A percentile compares a stretch with the other conserved stretches of the same genome.
These are phyloP conservation scores for Mortierella alpina DNA, from an alignment of 192 early-diverging fungal species.

Conservation along the genomic window DNA sequence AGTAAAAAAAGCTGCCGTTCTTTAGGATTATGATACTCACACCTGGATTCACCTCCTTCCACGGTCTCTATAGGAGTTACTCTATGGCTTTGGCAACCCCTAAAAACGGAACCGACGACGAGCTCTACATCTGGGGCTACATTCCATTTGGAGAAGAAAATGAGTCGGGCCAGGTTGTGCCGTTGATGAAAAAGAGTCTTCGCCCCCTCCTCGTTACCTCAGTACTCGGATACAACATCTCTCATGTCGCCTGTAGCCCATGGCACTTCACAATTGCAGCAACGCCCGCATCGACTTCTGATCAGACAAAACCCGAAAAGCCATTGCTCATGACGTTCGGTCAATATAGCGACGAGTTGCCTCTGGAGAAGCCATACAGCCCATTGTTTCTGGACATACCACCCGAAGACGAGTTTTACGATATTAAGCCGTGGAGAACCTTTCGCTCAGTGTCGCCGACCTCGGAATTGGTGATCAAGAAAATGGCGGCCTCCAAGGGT, in stretches of 20 bases:
- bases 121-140: constrained; percentile 52
- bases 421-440: constrained; percentile 44
- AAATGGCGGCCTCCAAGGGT: constrained; percentile 43
- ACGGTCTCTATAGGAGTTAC: constrained; percentile 19
- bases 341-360: constrained; percentile 21
- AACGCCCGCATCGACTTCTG: neutral
- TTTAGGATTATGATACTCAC: neutral
- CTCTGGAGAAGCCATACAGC: constrained; percentile 41
- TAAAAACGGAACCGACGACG: constrained; percentile 40
- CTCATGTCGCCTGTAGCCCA: constrained; percentile 46
- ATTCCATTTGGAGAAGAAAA: constrained; percentile 46
- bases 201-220: constrained; percentile 46
- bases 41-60: neutral
- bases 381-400: constrained; percentile 40
- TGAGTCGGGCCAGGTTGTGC: constrained; percentile 19
- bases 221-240: constrained; percentile 48
- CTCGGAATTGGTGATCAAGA: constrained; percentile 48
- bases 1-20: neutral
- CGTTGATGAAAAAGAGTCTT: constrained; percentile 42
- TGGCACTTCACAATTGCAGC: constrained; percentile 52
- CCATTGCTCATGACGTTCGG: constrained; percentile 53
- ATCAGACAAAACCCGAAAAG: constrained; percentile 2
- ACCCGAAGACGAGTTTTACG: constrained; percentile 51
- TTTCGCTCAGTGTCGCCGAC: constrained; percentile 26
- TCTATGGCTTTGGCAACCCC: constrained; percentile 38